Percentiles rank a stretch among this genome's conserved stretches.
phyloP scores from a whole-genome alignment of 1,284 basidiomycete genomes.

The Cryptococcus wingfieldii region DNA sequence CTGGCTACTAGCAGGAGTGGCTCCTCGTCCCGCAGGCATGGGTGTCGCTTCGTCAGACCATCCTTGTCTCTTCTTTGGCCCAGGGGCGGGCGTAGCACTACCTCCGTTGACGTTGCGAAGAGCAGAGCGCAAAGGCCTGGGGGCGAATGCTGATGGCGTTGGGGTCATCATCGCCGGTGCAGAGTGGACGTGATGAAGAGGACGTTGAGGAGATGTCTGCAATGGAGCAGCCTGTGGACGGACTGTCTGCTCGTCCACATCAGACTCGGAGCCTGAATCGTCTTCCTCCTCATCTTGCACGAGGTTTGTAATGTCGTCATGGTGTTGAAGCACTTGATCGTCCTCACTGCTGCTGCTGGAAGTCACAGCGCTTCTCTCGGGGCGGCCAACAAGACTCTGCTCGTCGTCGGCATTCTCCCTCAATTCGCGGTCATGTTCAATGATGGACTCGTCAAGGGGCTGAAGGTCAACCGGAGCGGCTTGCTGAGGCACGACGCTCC shows the following conservation, averaged over 20 bases:
- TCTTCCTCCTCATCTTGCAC: constrained; percentile 1
- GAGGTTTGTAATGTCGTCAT: not conserved
- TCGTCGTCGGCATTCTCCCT: constrained; percentile 1
- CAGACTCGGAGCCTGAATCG: constrained; percentile 5
- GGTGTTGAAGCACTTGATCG: not conserved
- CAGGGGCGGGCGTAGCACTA: constrained; percentile 37
- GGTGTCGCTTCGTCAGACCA: constrained; percentile 40
- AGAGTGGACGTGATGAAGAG: constrained; percentile 24
- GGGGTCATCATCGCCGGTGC: constrained; percentile 38
- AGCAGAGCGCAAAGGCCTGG: constrained; percentile 36
- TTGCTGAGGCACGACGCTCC: not conserved
- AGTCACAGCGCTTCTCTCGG: constrained; percentile 3
- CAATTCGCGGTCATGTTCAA: constrained; percentile 2
- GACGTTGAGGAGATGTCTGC: constrained; percentile 20
- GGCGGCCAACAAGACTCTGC: not conserved
- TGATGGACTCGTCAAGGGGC: not conserved
- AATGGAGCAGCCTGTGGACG: not conserved
- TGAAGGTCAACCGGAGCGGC: not conserved
- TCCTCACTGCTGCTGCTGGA: constrained; percentile 6
- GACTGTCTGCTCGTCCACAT: constrained; percentile 10
- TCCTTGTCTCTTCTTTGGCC: constrained; percentile 44
- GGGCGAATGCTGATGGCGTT: constrained; percentile 16
- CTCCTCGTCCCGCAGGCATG: constrained; percentile 10
- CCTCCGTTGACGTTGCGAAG: constrained; percentile 25
- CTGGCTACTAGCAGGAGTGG: constrained; percentile 19